phyloP scores from a whole-genome alignment of 306 rosid genomes.

The Pterocarpus santalinus region DNA sequence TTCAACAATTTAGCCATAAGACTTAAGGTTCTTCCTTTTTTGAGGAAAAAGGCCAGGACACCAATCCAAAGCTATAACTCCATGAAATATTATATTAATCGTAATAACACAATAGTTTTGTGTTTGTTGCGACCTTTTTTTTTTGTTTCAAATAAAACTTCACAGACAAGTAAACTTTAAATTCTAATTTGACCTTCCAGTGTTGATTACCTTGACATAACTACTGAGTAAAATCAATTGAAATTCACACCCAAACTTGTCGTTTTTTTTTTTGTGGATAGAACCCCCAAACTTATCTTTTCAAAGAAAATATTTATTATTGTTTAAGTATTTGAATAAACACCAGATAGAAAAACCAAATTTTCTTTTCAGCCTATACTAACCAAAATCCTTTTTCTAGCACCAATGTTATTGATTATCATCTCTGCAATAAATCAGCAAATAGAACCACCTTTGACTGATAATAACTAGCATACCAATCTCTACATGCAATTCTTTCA shows the following conservation, averaged over 20 bases:
- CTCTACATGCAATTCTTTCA: no score
- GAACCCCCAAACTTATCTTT: no score
- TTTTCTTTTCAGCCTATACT: constrained; percentile 16
- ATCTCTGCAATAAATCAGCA: constrained; percentile 11
- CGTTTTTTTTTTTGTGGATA: no score
- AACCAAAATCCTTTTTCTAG: background rate
- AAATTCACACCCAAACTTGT: no score
- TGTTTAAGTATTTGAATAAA: no score
- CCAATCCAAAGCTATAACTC: constrained; percentile 33
- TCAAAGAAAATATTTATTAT: no score
- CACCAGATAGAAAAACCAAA: background rate
- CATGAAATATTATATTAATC: constrained; percentile 24
- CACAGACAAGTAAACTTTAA: background rate
- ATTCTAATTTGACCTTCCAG: background rate
- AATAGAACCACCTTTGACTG: background rate
- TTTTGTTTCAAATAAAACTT: constrained; percentile 26
- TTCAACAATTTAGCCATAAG: constrained; percentile 22
- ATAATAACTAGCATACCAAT: background rate
- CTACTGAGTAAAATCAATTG: no score
- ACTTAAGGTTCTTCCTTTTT: constrained; percentile 21
- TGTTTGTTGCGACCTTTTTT: constrained; percentile 20
- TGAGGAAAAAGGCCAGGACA: constrained; percentile 4
- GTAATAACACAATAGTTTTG: background rate
- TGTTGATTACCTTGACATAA: background rate
- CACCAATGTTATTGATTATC: constrained; percentile 9